Conservation (phyloP, 441 rosid species). For the Capsella rubella region DNA sequence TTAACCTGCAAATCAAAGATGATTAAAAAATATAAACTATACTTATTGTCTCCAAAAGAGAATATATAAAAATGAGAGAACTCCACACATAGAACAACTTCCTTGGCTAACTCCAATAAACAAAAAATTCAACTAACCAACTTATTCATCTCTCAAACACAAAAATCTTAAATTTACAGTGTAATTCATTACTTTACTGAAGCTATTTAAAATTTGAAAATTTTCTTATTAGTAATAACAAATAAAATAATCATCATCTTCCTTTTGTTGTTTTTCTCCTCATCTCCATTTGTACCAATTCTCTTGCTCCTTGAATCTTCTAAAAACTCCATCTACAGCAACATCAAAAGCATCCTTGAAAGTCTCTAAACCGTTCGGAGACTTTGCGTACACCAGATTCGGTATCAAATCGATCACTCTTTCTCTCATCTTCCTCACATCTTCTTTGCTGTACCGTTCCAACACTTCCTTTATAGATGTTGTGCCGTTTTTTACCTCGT, state of each 20-base stretch:
- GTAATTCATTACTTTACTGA: constrained; percentile 24
- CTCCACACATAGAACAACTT: constrained; percentile 23
- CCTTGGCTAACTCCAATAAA: constrained; percentile 12
- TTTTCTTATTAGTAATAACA: constrained; percentile 34
- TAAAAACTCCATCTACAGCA: constrained; percentile 82
- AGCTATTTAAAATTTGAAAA: constrained; percentile 14
- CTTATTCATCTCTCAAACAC: constrained; percentile 40
- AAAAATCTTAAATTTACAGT: constrained; percentile 44
- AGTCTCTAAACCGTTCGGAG: constrained; percentile 61
- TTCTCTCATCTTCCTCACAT: constrained; percentile 77
- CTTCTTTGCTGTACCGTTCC: constrained; percentile 62
- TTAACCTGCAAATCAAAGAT: neutral
- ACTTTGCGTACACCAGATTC: constrained; percentile 67
- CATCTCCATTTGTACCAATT: constrained; percentile 70
- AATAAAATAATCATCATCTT: constrained; percentile 31
- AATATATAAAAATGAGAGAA: constrained; percentile 15
- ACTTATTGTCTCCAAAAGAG: constrained; percentile 6
- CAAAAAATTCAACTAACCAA: constrained; percentile 35
- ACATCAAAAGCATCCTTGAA: constrained; percentile 86
- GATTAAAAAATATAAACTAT: neutral
- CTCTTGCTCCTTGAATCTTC: constrained; percentile 76
- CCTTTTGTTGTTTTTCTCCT: neutral
- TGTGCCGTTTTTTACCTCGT: constrained; percentile 73
- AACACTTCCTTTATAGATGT: constrained; percentile 66
- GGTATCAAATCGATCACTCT: constrained; percentile 78